Evolutionary conservation across 1,284 basidiomycete species (phyloP), one percentile per base, ranked within the genome.

Genomic region (Blastosporella zonata): DNA sequence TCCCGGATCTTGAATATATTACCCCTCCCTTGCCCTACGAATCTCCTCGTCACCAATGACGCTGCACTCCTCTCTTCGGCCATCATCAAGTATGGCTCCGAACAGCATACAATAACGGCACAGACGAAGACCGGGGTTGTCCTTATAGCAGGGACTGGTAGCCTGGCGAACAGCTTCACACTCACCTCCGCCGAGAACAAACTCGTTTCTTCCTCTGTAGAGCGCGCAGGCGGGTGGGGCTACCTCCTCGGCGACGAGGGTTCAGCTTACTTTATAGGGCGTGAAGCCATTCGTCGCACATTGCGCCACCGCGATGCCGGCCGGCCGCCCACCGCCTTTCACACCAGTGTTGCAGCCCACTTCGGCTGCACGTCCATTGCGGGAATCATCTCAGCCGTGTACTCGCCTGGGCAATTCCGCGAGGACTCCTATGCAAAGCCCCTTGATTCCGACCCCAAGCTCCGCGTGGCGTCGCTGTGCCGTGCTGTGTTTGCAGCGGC

Each of bases 171-270:
- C 15, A 53, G 52, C 21, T 61, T 55, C 43, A 45, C 23, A 9
- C 22, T 59, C n/a, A 47, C 54, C 21, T 49, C 55, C 8, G 52
- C 55, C 21, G 43, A 36, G 18, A 40, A 23, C 10, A 46, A 46
- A 29, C 46, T 52, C n/a, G 42, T 53, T 12, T 52, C 56, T 21
- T 20, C 31, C 1, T 51, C 58, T 2, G n/a, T 57, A 8, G 56
- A 50, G 18, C 58, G 61, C 7, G 40, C 54, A 6, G 57, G 57
- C n/a, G 56, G 61, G 9, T 61, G 59, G 61, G 61, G 59, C 6
- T 59, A 62, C 37, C 53, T 62, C 8, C 50, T 63, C n/a, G 60
- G 59, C 12, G 59, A 63, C 34, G 60, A 61, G 54, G 60, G 59
- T 9, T 61, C 58, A 13, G 60, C 54, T 7, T 60, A 56, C 34